phyloP scores from a whole-genome alignment of 257 asterid genomes.

The Forsythia suspensa region DNA sequence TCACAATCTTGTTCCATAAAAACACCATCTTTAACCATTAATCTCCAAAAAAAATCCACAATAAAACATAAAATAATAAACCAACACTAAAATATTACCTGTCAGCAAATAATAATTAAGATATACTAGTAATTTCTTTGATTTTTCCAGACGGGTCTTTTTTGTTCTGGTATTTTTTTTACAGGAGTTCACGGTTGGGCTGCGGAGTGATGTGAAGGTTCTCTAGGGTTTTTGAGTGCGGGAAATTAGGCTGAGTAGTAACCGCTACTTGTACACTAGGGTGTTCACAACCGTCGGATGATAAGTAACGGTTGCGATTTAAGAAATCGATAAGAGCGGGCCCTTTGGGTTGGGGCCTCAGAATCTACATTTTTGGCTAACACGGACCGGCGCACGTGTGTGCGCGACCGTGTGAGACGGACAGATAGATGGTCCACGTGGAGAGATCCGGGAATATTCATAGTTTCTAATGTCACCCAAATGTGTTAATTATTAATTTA shows the following conservation, averaged over 20 bases:
- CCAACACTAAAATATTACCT: slow-evolving; percentile 22
- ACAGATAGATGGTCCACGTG: too few relatives aligned
- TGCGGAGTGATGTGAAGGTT: not conserved
- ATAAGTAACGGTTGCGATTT: not conserved
- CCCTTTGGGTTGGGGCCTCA: too few relatives aligned
- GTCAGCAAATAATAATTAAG: slow-evolving; percentile 4
- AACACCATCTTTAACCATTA: slow-evolving; percentile 21
- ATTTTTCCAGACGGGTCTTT: not conserved
- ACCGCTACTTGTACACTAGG: not conserved
- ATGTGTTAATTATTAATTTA: too few relatives aligned
- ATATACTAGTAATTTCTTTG: not conserved
- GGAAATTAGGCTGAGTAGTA: not conserved
- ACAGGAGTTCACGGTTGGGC: not conserved
- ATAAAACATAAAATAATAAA: not conserved
- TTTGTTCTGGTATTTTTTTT: not conserved
- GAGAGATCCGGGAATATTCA: too few relatives aligned
- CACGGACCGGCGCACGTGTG: too few relatives aligned
- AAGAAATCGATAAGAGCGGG: not conserved
- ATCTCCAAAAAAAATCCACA: slow-evolving; percentile 18
- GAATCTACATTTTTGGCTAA: too few relatives aligned
- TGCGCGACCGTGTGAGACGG: too few relatives aligned
- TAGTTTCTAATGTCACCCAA: too few relatives aligned
- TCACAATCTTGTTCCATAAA: slow-evolving; percentile 17
- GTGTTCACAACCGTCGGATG: not conserved
- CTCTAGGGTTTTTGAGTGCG: not conserved